Conservation (phyloP, 192 early-diverging fungal species). For the Haplosporangium gracile region DNA sequence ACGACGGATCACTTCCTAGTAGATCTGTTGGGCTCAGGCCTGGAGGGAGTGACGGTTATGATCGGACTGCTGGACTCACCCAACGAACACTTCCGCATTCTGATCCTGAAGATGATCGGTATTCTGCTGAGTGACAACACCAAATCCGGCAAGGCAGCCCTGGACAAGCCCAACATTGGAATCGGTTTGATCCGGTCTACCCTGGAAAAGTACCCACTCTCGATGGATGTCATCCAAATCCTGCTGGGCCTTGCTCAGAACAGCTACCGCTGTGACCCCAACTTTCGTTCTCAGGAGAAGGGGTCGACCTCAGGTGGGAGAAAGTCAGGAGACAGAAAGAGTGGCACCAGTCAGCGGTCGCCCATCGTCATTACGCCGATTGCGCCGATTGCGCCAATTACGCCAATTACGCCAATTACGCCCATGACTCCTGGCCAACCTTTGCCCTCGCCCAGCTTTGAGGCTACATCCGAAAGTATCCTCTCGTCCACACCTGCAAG, state of each 20-base stretch:
- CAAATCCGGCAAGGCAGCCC: slow-evolving; percentile 49
- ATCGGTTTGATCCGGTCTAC: slow-evolving; percentile 45
- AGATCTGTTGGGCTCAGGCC: slow-evolving; percentile 49
- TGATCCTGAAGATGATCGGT: slow-evolving; percentile 59
- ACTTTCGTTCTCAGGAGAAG: slow-evolving; percentile 40
- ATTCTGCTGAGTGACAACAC: slow-evolving; percentile 57
- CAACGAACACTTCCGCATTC: slow-evolving; percentile 55
- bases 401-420: not conserved
- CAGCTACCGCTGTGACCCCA: slow-evolving; percentile 52
- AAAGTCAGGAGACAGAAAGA: slow-evolving; percentile 19
- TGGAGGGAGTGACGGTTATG: slow-evolving; percentile 54
- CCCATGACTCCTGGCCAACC: not conserved
- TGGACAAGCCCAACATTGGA: slow-evolving; percentile 54
- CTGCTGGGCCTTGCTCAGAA: slow-evolving; percentile 55
- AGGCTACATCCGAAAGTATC: not conserved
- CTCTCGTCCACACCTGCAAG: not conserved
- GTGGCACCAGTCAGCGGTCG: not conserved
- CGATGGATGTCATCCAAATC: slow-evolving; percentile 58
- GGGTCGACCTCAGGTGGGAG: not conserved
- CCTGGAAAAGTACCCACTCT: slow-evolving; percentile 49
- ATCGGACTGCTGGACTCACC: slow-evolving; percentile 52
- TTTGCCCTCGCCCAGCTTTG: not conserved
- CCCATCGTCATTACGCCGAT: slow-evolving; percentile 5
- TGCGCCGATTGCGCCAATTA: not conserved
- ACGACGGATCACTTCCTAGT: slow-evolving; percentile 45